Evolutionary conservation across 2,329 filamentous ascomycete species (phyloP).

Genomic region (Claviceps pusilla): DNA sequence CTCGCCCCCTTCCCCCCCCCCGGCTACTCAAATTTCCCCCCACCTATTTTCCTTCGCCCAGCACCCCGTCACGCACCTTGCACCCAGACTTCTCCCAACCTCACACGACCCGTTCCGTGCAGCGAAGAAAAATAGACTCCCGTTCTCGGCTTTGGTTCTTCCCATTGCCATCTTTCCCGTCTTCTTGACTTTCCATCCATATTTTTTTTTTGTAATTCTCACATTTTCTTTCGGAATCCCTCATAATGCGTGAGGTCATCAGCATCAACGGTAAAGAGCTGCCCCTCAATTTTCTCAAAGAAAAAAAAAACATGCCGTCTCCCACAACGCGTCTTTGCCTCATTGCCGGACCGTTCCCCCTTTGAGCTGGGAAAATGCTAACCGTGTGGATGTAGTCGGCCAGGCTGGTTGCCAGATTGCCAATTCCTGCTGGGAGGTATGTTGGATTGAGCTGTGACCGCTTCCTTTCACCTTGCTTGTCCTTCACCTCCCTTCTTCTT

Average conservation of each 20-base stretch:
- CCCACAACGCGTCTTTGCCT: constrained; percentile 7
- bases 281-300: constrained; percentile 13
- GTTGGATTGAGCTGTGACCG: constrained; percentile 21
- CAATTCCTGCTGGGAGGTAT: constrained; percentile 99
- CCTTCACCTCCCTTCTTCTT: neutral
- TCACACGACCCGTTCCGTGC: constrained; percentile 8
- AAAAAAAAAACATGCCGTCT: constrained; percentile 5
- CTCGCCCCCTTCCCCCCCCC: constrained; percentile 11
- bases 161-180: constrained; percentile 8
- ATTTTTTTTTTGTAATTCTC: constrained; percentile 9
- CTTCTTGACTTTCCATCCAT: constrained; percentile 8
- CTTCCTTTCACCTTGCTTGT: neutral
- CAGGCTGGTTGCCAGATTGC: constrained; percentile 99
- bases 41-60: constrained; percentile 27
- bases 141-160: constrained; percentile 11
- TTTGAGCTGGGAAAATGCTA: constrained; percentile 24
- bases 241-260: constrained; percentile 97
- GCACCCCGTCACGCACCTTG: constrained; percentile 9
- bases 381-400: constrained; percentile 60
- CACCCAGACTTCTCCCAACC: constrained; percentile 13
- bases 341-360: constrained; percentile 1
- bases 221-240: constrained; percentile 12
- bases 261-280: constrained; percentile 79
- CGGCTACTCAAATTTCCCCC: constrained; percentile 31
- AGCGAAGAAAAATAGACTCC: constrained; percentile 7